phyloP scores from a whole-genome alignment of 345 rosid genomes.

The Rubroshorea leprosula region DNA sequence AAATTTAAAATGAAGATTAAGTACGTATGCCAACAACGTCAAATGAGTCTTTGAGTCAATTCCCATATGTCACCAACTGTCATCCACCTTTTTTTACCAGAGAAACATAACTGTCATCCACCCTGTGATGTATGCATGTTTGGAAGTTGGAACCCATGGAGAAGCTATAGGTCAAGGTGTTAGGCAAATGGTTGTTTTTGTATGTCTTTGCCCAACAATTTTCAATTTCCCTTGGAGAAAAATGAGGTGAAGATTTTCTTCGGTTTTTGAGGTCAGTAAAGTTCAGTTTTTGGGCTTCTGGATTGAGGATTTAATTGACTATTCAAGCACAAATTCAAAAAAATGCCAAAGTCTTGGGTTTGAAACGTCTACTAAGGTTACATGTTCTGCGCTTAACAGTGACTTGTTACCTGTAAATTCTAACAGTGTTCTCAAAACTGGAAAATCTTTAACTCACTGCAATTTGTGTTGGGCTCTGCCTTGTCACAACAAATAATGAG shows the following conservation, averaged over 20 bases:
- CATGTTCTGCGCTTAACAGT: no score
- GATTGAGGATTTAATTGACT: neutral
- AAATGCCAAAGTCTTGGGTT: no score
- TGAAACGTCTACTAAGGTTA: no score
- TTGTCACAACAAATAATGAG: no score
- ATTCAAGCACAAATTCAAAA: neutral
- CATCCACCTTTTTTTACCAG: no score
- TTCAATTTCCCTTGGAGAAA: neutral
- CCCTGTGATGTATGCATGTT: constrained; percentile 16
- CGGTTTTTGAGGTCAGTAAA: neutral
- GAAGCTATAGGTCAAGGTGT: no score
- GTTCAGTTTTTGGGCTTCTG: neutral
- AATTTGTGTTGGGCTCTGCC: no score
- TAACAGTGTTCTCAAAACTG: no score
- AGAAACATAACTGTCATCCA: no score
- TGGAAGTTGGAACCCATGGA: neutral
- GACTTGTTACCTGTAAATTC: no score
- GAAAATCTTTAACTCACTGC: no score
- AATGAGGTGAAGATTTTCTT: neutral
- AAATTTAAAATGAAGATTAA: constrained; percentile 2
- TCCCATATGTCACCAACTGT: constrained; percentile 30
- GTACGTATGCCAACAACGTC: constrained; percentile 15
- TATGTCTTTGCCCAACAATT: neutral
- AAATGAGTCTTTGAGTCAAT: constrained; percentile 10
- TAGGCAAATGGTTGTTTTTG: no score